Conservation (phyloP, 345 rosid species). For the Gossypium anomalum region DNA sequence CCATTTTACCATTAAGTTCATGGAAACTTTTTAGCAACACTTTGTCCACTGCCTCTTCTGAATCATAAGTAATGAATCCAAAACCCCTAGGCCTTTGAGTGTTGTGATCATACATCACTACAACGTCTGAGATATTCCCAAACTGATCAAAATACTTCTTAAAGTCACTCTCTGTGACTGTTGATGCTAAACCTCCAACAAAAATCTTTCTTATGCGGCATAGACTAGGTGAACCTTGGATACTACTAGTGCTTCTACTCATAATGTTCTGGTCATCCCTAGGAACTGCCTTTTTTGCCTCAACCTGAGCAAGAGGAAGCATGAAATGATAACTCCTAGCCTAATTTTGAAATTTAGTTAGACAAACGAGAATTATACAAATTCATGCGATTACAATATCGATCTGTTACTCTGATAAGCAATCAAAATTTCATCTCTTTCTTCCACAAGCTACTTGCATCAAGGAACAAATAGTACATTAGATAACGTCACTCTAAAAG, state of each 20-base stretch:
- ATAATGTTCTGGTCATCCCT: slow-evolving; percentile 4
- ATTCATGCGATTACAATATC: slow-evolving; percentile 22
- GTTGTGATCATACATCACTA: slow-evolving; percentile 8
- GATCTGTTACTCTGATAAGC: background rate
- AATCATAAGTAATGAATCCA: background rate
- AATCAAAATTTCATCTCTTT: background rate
- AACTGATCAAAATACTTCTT: slow-evolving; percentile 72
- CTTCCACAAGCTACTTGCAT: background rate
- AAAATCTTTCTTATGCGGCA: background rate
- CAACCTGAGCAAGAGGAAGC: slow-evolving; percentile 37
- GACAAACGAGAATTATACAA: slow-evolving; percentile 26
- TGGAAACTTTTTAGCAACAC: background rate
- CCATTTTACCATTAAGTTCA: background rate
- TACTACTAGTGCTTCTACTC: slow-evolving; percentile 6
- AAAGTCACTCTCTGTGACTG: slow-evolving; percentile 72
- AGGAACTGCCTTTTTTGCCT: background rate
- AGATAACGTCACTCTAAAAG: slow-evolving; percentile 6
- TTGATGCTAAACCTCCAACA: slow-evolving; percentile 44
- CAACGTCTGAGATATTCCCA: slow-evolving; percentile 6
- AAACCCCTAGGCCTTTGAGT: slow-evolving; percentile 2
- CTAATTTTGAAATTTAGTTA: slow-evolving; percentile 30
- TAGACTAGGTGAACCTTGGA: slow-evolving; percentile 1
- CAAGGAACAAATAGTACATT: slow-evolving; percentile 4
- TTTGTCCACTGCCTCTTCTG: slow-evolving; percentile 5
- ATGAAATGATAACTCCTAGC: slow-evolving; percentile 16